Evolutionary conservation across 306 rosid species (phyloP), one percentile per base, ranked within the genome.

Genomic region (Hippophae tibetana): DNA sequence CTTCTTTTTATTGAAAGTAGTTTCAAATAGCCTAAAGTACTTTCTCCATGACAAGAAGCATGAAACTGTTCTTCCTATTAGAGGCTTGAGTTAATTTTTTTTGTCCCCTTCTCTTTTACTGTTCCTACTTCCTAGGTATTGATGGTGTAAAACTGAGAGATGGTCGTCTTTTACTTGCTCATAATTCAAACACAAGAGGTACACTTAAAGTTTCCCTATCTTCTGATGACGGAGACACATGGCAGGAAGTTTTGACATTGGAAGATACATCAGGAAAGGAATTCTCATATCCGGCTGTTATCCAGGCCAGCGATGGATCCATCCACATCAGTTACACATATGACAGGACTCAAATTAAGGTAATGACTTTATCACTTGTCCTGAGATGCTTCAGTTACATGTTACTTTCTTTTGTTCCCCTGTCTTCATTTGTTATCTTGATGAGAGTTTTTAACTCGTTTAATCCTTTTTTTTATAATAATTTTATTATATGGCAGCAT

Each of bases 231-330:
- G 97, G 97, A 8, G 87, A 90, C 69, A 75, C 95, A 1, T 90
- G 97, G 97, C 42, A 47, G 12, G 86, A 90, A 46, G 81, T 41
- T 56, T 59, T 87, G 63, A 84, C 87, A 18, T 79, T 90, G 85
- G 97, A 90, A 81, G 84, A 87, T 42, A 65, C 75, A 8, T 26
- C 59, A 71, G 81, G 56, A 59, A 81, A 69, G 90, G 95, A 87
- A 61, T 90, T 90, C 78, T 90, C 97, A 26, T 87, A 90, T 69
- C 97, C 97, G 52, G 97, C 97, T 64, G 90, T 84, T 73, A 90
- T 90, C 54, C 85, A 84, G 70, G 87, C 80, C 45, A 82, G 85
- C 57, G 97, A 87, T 62, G 97, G 70, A 9, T 78, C 52, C 59
- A 60, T 90, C 47, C 95, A 90, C 66, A 72, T 90, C 67, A 82